Base-by-base conservation (phyloP, 352 stramenopile genomes). In the Globisporangium radiosum region DNA sequence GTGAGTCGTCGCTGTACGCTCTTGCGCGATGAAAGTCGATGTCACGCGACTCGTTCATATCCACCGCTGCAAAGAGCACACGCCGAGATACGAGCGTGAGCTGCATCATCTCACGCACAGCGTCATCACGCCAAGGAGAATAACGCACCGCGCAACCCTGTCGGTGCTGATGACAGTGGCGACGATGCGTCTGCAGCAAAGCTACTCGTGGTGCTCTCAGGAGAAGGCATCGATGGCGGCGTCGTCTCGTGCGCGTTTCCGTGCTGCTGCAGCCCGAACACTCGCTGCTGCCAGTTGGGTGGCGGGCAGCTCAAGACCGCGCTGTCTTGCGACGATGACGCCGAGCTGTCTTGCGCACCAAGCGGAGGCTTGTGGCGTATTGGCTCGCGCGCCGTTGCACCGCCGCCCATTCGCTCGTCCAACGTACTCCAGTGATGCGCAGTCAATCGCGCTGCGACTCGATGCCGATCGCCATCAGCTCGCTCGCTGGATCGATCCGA, bases 281-380 rank as follows among this genome's bases (percentile, higher is more conserved):
- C 42, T 43, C 60, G 65, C 9, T 69, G 78, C 36, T 82, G 73
- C 73, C 73, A 82, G 36, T 74, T 70, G 42, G 66, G 40, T 52
- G 73, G 73, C 54, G 73, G 73, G 2, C 56, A 64, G 53, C 56
- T 64, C 42, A 76, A 59, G 3, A 71, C 52, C 17, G 79, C 60
- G 45, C 73, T 82, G n/a, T 66, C 56, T 45, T 77, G 70, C 5
- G 73, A 82, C 14, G 73, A 82, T 53, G 37, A 33, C 40, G 54
- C 7, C 40, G 40, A 44, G 25, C 25, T 33, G 25, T 33, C 25
- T 33, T 33, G 25, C 25, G 25, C 25, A 33, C 25, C 25, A 33
- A 33, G 25, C 25, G 25, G 25, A 3, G 25, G 25, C 25, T 33
- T 33, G 25, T 33, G 25, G 1, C 25, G 25, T 2, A 33, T 33